These are phyloP conservation scores for Aureobasidium sp. DNA, from an alignment of 2,329 filamentous ascomycete genomes.

Conservation along the genomic window DNA sequence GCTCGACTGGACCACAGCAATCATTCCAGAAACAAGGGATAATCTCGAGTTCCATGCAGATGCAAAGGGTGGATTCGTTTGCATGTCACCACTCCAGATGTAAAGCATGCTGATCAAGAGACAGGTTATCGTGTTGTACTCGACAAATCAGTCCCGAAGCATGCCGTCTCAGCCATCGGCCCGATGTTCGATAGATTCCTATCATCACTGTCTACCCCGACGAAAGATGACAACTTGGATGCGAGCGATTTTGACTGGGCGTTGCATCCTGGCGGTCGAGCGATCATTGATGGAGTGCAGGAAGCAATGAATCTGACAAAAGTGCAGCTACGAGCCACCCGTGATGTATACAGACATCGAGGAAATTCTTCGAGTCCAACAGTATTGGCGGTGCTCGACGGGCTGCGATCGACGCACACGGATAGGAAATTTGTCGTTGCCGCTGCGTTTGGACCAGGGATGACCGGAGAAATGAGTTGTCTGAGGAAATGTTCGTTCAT, in stretches of 20 bases:
- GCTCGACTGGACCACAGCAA: background rate
- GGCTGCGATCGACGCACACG: conserved; percentile 36
- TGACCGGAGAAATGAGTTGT: background rate
- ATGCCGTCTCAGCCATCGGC: background rate
- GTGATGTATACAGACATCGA: conserved; percentile 60
- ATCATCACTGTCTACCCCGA: fast-evolving
- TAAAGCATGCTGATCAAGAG: background rate
- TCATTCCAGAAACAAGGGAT: background rate
- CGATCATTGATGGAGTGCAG: conserved; percentile 59
- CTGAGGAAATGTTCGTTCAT: background rate
- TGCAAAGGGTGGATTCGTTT: too few species aligned
- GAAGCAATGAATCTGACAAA: conserved; percentile 50
- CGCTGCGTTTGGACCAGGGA: background rate
- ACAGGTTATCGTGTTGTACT: background rate
- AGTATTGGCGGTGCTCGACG: conserved; percentile 60
- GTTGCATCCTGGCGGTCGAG: conserved; percentile 62
- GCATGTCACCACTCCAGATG: too few species aligned
- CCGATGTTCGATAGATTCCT: background rate
- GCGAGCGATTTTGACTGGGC: conserved; percentile 61
- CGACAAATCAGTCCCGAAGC: background rate
- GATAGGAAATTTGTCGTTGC: background rate
- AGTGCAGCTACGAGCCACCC: conserved; percentile 63
- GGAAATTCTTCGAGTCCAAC: conserved; percentile 64
- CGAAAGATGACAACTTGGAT: background rate
- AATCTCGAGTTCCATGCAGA: background rate